These are phyloP conservation scores for Metschnikowia lachancei DNA, from an alignment of 805 yeast genomes.

Conservation along the genomic window DNA sequence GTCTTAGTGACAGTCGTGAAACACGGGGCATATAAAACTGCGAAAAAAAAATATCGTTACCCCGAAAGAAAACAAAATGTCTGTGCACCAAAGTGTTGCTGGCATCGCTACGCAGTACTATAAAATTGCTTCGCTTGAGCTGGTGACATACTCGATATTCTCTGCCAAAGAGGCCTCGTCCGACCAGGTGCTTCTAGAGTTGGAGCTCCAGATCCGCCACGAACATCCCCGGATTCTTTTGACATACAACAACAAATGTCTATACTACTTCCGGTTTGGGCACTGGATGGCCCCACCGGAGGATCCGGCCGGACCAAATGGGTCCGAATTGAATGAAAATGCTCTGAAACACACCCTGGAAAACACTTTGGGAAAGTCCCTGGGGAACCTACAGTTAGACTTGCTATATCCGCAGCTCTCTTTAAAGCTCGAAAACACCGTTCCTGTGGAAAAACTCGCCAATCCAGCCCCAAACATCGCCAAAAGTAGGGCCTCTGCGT, in stretches of 20 bases:
- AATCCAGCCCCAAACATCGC: conserved; percentile 28
- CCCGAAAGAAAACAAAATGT: background rate
- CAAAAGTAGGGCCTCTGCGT: conserved; percentile 4
- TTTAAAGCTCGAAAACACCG: conserved; percentile 23
- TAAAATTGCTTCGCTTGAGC: conserved; percentile 37
- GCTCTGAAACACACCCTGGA: background rate
- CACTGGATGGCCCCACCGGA: conserved; percentile 16
- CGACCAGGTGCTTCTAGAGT: conserved; percentile 41
- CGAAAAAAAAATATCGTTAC: background rate
- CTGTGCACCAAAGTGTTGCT: conserved; percentile 4
- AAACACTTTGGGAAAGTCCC: too few species aligned
- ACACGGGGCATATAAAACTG: too few species aligned
- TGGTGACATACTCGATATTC: conserved; percentile 32
- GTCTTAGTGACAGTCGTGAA: too few species aligned
- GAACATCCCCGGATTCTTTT: conserved; percentile 37
- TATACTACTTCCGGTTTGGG: conserved; percentile 36
- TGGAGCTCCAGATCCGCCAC: conserved; percentile 37
- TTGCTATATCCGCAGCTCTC: conserved; percentile 26
- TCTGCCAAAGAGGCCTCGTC: conserved; percentile 24
- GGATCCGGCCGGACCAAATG: background rate
- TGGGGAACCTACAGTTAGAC: conserved; percentile 1
- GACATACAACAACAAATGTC: conserved; percentile 41
- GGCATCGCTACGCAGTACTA: conserved; percentile 33
- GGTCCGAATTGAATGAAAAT: background rate
- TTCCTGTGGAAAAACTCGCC: conserved; percentile 27